These are phyloP conservation scores for Bolboschoenus planiculmis DNA, from an alignment of 176 grass and related monocot genomes.

Conservation along the genomic window DNA sequence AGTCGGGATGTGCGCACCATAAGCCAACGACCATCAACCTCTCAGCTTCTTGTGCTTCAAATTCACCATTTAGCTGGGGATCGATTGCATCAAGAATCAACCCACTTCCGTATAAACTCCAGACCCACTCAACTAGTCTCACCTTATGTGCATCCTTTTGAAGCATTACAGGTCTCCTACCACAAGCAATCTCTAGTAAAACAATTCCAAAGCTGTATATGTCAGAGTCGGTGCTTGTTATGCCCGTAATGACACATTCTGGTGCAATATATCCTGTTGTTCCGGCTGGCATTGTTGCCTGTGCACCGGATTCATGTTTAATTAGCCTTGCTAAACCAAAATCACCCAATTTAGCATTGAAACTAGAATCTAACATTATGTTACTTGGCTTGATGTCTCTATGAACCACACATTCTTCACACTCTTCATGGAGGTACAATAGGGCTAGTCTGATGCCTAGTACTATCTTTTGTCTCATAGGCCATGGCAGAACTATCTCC, in stretches of 20 bases:
- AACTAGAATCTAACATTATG: too few relatives aligned
- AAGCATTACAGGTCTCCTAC: slow-evolving; percentile 20
- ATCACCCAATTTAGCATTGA: slow-evolving; percentile 40
- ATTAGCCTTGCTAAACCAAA: slow-evolving; percentile 46
- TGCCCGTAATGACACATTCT: slow-evolving; percentile 22
- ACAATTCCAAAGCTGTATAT: slow-evolving; percentile 49
- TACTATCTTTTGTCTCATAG: slow-evolving; percentile 13
- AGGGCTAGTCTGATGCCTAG: slow-evolving; percentile 20
- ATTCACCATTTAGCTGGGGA: slow-evolving; percentile 16
- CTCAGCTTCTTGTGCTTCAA: slow-evolving; percentile 26
- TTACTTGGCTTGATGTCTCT: slow-evolving; percentile 38
- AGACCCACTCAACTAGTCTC: slow-evolving; percentile 32
- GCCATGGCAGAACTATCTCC: not conserved
- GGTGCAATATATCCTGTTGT: slow-evolving; percentile 42
- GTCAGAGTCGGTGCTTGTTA: slow-evolving; percentile 30
- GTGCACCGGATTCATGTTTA: slow-evolving; percentile 25
- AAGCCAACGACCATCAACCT: slow-evolving; percentile 38
- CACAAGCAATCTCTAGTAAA: slow-evolving; percentile 32
- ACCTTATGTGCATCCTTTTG: not conserved
- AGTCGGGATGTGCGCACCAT: slow-evolving; percentile 51
- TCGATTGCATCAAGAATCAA: slow-evolving; percentile 19
- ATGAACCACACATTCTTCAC: slow-evolving; percentile 36
- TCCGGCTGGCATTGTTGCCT: slow-evolving; percentile 19
- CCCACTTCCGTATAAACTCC: slow-evolving; percentile 22
- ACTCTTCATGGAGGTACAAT: slow-evolving; percentile 37